Evolutionary conservation across 176 grass and related monocot species (phyloP).

Genomic region (Triticum dicoccoides): DNA sequence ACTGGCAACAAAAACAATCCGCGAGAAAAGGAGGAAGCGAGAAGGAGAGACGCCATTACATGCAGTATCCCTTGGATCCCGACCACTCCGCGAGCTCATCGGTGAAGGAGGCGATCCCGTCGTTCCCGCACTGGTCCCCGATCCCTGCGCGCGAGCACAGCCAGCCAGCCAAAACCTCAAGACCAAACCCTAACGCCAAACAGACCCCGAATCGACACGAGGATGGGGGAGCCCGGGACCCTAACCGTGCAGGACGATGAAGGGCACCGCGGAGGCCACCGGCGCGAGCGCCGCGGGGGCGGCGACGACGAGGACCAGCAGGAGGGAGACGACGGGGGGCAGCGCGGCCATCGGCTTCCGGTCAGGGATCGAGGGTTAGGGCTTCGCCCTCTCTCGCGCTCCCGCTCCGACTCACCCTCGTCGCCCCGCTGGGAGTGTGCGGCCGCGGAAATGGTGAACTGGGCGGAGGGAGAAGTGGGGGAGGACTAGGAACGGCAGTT

Average conservation of each 20-base stretch:
- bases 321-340: neutral
- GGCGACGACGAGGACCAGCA: neutral
- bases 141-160: conserved; percentile 44
- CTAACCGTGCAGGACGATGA: conserved; percentile 78
- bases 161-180: neutral
- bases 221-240: neutral
- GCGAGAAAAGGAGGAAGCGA: neutral
- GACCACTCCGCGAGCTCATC: conserved; percentile 73
- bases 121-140: conserved; percentile 83
- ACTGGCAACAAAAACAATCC: neutral
- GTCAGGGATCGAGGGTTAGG: neutral
- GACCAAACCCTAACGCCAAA: neutral
- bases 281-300: neutral
- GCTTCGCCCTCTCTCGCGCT: neutral
- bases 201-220: neutral
- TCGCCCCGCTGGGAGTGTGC: neutral
- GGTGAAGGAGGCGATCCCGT: conserved; percentile 73
- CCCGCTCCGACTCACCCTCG: neutral
- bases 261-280: conserved; percentile 44
- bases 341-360: neutral
- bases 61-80: conserved; percentile 83
- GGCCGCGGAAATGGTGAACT: conserved; percentile 14
- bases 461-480: neutral
- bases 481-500: neutral
- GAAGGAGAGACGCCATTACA: conserved; percentile 31